These are phyloP conservation scores for Teratosphaeriaceae sp. DNA, from an alignment of 2,329 filamentous ascomycete genomes.

Conservation along the genomic window DNA sequence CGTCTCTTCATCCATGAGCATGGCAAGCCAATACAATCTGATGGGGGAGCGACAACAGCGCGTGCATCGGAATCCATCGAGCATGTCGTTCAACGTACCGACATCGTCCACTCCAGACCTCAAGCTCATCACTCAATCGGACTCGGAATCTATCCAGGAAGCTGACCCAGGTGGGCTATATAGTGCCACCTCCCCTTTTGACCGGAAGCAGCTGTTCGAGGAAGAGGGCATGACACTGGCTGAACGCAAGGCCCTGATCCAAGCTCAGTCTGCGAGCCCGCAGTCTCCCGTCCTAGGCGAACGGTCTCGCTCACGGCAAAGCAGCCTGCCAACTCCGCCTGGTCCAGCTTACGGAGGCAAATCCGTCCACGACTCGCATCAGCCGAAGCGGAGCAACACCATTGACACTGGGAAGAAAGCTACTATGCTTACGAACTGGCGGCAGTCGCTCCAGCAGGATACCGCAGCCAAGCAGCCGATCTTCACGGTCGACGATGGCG, in stretches of 20 bases:
- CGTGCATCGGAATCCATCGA: constrained; percentile 36
- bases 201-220: constrained; percentile 27
- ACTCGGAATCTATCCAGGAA: constrained; percentile 9
- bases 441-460: constrained; percentile 28
- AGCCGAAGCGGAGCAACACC: constrained; percentile 44
- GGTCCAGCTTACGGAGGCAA: background rate
- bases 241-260: constrained; percentile 46
- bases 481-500: constrained; percentile 28
- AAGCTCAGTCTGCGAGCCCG: constrained; percentile 13
- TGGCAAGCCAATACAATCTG: constrained; percentile 38
- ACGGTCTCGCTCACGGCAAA: background rate
- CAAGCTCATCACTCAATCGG: constrained; percentile 14
- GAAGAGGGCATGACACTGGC: constrained; percentile 66
- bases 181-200: constrained; percentile 7
- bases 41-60: constrained; percentile 50
- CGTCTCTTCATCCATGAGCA: constrained; percentile 16
- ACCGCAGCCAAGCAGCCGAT: constrained; percentile 17
- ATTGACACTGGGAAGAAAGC: constrained; percentile 44
- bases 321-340: background rate
- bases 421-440: constrained; percentile 59
- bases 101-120: constrained; percentile 26
- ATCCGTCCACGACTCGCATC: constrained; percentile 42
- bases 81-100: constrained; percentile 32
- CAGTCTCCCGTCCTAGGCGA: background rate
- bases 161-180: no score